phyloP scores from a whole-genome alignment of 352 stramenopile species.

The Thalassiosira hispida region DNA sequence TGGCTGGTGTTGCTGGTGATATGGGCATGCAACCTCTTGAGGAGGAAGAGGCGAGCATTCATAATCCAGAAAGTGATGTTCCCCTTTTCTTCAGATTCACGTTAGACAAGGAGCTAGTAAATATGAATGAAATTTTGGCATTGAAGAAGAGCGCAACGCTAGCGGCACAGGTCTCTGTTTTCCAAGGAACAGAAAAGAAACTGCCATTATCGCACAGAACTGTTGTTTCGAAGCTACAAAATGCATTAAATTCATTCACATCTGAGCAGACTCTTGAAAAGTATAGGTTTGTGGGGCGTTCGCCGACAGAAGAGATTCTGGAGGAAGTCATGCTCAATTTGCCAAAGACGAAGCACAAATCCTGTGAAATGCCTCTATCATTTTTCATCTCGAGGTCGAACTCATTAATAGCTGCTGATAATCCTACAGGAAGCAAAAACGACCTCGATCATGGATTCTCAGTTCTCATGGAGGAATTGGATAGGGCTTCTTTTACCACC shows the following conservation, averaged over 20 bases:
- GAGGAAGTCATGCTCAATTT: conserved; percentile 68
- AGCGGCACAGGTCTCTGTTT: conserved; percentile 59
- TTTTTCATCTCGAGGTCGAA: conserved; percentile 76
- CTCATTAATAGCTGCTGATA: conserved; percentile 61
- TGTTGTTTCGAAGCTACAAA: conserved; percentile 59
- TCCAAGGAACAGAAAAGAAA: conserved; percentile 25
- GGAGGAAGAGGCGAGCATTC: conserved; percentile 10
- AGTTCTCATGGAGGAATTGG: conserved; percentile 59
- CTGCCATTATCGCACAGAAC: conserved; percentile 53
- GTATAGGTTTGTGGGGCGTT: conserved; percentile 43
- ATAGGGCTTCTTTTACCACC: conserved; percentile 44
- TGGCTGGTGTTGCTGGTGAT: not conserved
- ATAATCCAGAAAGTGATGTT: conserved; percentile 1
- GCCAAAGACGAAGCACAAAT: conserved; percentile 58
- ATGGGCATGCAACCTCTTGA: conserved; percentile 3
- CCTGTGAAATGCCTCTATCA: conserved; percentile 59
- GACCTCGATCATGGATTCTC: conserved; percentile 68
- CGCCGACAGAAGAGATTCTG: conserved; percentile 55
- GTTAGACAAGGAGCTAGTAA: conserved; percentile 52
- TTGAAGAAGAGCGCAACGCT: conserved; percentile 63
- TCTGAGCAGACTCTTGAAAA: conserved; percentile 78
- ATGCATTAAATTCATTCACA: conserved; percentile 70
- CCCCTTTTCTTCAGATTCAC: conserved; percentile 74
- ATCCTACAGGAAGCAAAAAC: conserved; percentile 60
- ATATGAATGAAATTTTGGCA: conserved; percentile 49